A percentile compares a stretch with the other conserved stretches of the same genome.
These are phyloP conservation scores for Penicillium decumbens DNA, from an alignment of 2,329 filamentous ascomycete species.

Conservation along the genomic window DNA sequence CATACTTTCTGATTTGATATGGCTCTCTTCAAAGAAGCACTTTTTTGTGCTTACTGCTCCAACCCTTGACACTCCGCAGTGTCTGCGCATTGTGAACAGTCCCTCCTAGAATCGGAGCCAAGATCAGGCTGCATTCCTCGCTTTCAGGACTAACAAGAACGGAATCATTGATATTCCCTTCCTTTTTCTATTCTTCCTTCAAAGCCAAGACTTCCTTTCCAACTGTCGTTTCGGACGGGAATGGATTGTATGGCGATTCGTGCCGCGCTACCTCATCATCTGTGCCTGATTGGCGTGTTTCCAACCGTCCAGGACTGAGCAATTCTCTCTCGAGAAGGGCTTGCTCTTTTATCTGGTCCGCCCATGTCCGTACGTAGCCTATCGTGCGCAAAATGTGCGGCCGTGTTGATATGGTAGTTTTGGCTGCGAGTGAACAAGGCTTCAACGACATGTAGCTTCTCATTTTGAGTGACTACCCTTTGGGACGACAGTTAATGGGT, in stretches of 20 bases:
- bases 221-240: slow-evolving; percentile 13
- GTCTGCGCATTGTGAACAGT: slow-evolving; percentile 13
- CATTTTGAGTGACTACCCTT: neutral
- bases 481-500: neutral
- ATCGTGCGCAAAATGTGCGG: neutral
- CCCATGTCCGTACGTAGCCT: neutral
- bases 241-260: slow-evolving; percentile 26
- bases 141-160: slow-evolving; percentile 25
- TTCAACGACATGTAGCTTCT: neutral
- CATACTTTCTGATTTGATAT: slow-evolving; percentile 13
- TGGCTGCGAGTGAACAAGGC: neutral
- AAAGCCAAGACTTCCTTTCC: slow-evolving; percentile 20
- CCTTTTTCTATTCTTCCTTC: slow-evolving; percentile 21
- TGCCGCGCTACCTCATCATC: slow-evolving; percentile 27
- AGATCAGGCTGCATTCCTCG: slow-evolving; percentile 16
- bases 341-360: neutral
- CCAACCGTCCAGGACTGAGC: slow-evolving; percentile 18
- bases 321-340: slow-evolving; percentile 14
- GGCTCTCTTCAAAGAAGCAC: slow-evolving; percentile 15
- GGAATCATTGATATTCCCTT: slow-evolving; percentile 20
- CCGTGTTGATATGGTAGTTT: neutral
- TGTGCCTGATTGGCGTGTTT: slow-evolving; percentile 25
- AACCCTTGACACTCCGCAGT: slow-evolving; percentile 22
- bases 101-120: slow-evolving; percentile 18
- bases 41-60: slow-evolving; percentile 22